Conservation (phyloP, 768 basidiomycete genomes). For the Albatrellus ellisii region DNA sequence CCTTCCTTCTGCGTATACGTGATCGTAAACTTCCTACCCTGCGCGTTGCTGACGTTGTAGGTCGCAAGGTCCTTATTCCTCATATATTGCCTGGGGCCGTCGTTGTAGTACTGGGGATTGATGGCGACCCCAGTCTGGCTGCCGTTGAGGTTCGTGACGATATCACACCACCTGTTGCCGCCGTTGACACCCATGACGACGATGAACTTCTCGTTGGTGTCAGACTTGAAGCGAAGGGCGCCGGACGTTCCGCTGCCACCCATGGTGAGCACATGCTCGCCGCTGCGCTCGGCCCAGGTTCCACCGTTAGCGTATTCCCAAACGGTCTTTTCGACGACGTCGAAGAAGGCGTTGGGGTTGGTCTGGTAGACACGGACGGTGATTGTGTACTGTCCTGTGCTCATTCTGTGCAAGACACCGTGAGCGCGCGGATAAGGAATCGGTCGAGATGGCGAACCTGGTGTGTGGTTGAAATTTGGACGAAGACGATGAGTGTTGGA, state of each 20-base stretch:
- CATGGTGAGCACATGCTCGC: not conserved
- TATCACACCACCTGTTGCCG: not conserved
- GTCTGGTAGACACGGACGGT: not conserved
- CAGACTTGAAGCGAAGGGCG: not conserved
- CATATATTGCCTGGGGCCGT: not conserved
- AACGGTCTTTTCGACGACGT: not conserved
- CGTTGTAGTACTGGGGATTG: not conserved
- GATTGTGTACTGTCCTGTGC: too few species aligned
- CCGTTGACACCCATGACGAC: not conserved
- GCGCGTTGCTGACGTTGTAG: not conserved
- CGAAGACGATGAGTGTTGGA: too few species aligned
- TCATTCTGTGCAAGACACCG: too few species aligned
- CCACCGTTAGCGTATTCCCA: not conserved
- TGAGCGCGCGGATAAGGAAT: too few species aligned
- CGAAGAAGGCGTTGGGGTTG: not conserved
- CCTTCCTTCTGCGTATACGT: not conserved
- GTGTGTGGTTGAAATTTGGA: too few species aligned
- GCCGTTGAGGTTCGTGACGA: not conserved
- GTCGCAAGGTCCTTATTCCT: slow-evolving; percentile 1
- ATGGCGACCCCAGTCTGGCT: not conserved
- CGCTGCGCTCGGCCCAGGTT: not conserved
- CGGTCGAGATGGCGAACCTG: too few species aligned
- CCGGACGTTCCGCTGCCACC: not conserved
- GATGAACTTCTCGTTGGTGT: not conserved
- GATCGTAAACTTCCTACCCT: not conserved